These are phyloP conservation scores for Lactifluus pinguis DNA, from an alignment of 768 basidiomycete genomes.

Conservation along the genomic window DNA sequence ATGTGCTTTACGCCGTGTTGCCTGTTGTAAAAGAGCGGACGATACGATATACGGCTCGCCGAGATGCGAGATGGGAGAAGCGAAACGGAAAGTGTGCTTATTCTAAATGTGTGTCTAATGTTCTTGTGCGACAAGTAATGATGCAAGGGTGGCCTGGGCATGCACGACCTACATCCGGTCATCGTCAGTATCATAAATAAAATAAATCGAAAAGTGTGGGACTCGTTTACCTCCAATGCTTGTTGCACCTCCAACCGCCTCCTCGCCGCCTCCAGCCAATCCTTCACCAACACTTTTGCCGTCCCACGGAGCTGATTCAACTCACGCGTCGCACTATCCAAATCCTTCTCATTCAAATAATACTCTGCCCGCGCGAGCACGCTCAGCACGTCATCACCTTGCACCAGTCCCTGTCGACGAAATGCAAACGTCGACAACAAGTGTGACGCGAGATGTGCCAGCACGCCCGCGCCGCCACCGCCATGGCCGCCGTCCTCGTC, in stretches of 20 bases:
- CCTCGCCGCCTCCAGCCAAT: conserved; percentile 90
- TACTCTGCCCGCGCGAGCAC: conserved; percentile 85
- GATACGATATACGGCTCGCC: too few species aligned
- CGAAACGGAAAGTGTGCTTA: neutral
- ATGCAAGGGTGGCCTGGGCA: conserved; percentile 75
- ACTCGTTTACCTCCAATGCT: conserved; percentile 68
- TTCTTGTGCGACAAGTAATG: conserved; percentile 55
- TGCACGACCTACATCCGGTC: conserved; percentile 54
- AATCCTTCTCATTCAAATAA: conserved; percentile 83
- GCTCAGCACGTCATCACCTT: conserved; percentile 78
- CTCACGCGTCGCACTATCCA: conserved; percentile 84
- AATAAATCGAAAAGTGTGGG: neutral
- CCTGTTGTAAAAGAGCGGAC: neutral
- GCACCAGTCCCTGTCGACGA: conserved; percentile 66
- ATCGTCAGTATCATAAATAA: conserved; percentile 3
- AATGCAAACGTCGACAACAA: conserved; percentile 70
- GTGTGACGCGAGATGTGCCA: conserved; percentile 80
- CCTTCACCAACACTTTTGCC: conserved; percentile 60
- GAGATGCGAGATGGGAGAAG: neutral
- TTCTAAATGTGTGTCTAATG: conserved; percentile 8
- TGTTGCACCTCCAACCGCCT: conserved; percentile 85
- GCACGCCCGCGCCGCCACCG: conserved; percentile 56
- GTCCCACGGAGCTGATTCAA: conserved; percentile 84
- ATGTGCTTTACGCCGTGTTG: neutral
- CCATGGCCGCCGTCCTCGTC: conserved; percentile 38